A percentile compares a stretch with the other conserved stretches of the same genome.
These are phyloP conservation scores for Xerocomellus intermedius DNA, from an alignment of 768 basidiomycete species.

Conservation along the genomic window DNA sequence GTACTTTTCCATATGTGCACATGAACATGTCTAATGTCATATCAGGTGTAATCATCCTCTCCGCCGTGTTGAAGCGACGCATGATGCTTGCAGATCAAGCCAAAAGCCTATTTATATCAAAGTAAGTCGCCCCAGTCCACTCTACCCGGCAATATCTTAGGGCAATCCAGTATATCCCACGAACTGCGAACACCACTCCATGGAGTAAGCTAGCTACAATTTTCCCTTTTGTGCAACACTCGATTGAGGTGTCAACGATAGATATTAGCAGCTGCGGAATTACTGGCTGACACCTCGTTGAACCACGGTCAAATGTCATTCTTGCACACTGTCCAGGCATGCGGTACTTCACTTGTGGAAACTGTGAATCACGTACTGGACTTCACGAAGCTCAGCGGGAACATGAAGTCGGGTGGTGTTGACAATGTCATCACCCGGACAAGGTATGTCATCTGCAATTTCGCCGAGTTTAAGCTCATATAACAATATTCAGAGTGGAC, in stretches of 20 bases:
- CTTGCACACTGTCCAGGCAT: conserved; percentile 90
- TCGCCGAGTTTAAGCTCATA: neutral
- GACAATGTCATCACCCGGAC: conserved; percentile 72
- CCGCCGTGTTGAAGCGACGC: conserved; percentile 85
- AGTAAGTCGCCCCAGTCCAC: conserved; percentile 45
- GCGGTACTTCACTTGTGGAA: conserved; percentile 93
- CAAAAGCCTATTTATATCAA: conserved; percentile 89
- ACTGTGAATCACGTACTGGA: conserved; percentile 97
- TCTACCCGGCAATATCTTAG: conserved; percentile 5
- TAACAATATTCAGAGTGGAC: conserved; percentile 50
- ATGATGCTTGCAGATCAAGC: conserved; percentile 96
- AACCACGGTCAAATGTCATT: conserved; percentile 82
- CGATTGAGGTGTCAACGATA: conserved; percentile 24
- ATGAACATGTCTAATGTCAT: conserved; percentile 2
- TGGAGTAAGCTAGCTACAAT: conserved; percentile 54
- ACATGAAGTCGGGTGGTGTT: conserved; percentile 72
- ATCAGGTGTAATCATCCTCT: conserved; percentile 84
- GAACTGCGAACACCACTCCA: conserved; percentile 90
- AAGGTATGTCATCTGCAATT: conserved; percentile 43
- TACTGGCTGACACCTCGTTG: conserved; percentile 82
- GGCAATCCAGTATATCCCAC: conserved; percentile 69
- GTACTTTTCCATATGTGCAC: conserved; percentile 32
- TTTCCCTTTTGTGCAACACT: neutral
- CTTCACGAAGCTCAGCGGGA: conserved; percentile 92
- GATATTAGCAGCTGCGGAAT: conserved; percentile 90